A percentile compares a stretch with the other conserved stretches of the same genome.
phyloP scores from a whole-genome alignment of 768 basidiomycete genomes.

The Boletus tylopilopsis region DNA sequence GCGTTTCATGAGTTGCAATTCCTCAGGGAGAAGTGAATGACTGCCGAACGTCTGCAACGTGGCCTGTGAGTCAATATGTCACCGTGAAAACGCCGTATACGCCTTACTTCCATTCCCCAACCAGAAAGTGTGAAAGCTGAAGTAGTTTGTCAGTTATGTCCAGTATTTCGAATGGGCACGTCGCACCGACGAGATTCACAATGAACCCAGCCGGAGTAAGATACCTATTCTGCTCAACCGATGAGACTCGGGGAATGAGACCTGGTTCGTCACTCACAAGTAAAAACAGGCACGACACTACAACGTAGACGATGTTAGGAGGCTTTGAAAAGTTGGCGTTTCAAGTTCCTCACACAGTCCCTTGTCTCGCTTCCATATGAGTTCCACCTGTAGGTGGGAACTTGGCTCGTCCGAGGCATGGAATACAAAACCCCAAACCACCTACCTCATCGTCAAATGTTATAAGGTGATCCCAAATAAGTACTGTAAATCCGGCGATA shows the following conservation, averaged over 20 bases:
- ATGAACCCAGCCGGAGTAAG: constrained; percentile 61
- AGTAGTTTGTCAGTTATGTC: background rate
- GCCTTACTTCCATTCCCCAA: constrained; percentile 15
- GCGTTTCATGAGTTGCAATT: background rate
- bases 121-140: constrained; percentile 15
- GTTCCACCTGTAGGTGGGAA: constrained; percentile 27
- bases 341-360: constrained; percentile 32
- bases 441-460: constrained; percentile 38
- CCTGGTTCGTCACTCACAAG: constrained; percentile 25
- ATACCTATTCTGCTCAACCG: constrained; percentile 52
- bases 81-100: background rate
- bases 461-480: constrained; percentile 47
- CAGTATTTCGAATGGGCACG: background rate
- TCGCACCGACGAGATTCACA: constrained; percentile 43
- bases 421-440: background rate
- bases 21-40: background rate
- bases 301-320: background rate
- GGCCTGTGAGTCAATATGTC: background rate
- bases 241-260: background rate
- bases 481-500: constrained; percentile 45
- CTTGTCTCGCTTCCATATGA: constrained; percentile 37
- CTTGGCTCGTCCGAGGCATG: background rate
- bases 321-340: background rate
- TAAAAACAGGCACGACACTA: constrained; percentile 36
- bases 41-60: constrained; percentile 11